Base-by-base conservation (phyloP, 805 yeast genomes). In the Crinitomyces ghanaensis region DNA sequence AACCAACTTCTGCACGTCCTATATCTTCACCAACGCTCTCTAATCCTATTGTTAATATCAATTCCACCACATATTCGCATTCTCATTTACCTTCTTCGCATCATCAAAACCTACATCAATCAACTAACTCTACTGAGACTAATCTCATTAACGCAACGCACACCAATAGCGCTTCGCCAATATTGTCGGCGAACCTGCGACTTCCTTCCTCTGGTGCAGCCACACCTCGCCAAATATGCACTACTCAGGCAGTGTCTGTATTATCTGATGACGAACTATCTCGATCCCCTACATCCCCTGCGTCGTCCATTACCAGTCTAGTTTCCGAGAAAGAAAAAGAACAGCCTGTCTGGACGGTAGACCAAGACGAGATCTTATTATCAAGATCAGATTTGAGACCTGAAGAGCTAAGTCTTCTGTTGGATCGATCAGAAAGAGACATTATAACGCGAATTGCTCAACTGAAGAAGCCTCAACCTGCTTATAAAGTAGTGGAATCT, bases 361-460 rank as follows among this genome's bases (percentile, higher is more conserved):
- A 80, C 33, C 93, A 83, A 54, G 93, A 83, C 54, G 79, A 75
- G 40, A 51, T 72, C 22, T 53, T 83, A 24, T 46, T 72, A 27
- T 66, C 67, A 30, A 63, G 68, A 31, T 59, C 74, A 42, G 77
- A 77, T 35, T 57, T 84, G 26, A 68, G 78, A 21, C 65, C 78
- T 46, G 78, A 77, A 12, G 95, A 84, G 55, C 59, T 84, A 24
- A 67, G 78, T 11, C 75, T 83, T 21, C 56, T 84, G 33, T 60
- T 84, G 27, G 68, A 67, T 37, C 69, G 83, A 42, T 65, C 91
- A 0, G 85, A 79, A 50, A 63, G 63, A n/a, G 91, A 82, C 44
- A 84, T 84, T 27, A 15, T 25, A 17, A 16, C 23, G 12, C 38
- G 48, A 5, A 19, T 31, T n/a, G 6, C 13, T 16, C 38, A 41